These are phyloP conservation scores for Dittrichia graveolens DNA, from an alignment of 129 eudicot genomes.

Conservation along the genomic window DNA sequence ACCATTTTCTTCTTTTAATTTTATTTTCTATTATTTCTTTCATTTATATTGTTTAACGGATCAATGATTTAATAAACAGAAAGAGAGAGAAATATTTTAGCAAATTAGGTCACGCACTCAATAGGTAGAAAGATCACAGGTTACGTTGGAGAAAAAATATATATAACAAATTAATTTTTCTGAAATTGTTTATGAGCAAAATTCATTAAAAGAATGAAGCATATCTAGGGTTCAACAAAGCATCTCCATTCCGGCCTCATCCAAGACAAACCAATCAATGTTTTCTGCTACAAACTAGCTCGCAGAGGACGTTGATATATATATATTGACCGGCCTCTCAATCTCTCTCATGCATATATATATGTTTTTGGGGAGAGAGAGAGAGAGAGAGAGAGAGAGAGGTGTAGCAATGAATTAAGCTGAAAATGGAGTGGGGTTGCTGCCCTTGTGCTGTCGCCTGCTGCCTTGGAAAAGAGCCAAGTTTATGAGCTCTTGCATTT, in stretches of 20 bases:
- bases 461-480: conserved; percentile 66
- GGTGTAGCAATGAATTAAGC: conserved; percentile 27
- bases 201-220: conserved; percentile 20
- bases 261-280: conserved; percentile 39
- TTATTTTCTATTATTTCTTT: too few species aligned
- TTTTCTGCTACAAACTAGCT: conserved; percentile 27
- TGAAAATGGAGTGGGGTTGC: conserved; percentile 34
- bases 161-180: too few species aligned
- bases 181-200: too few species aligned
- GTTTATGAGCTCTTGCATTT: conserved; percentile 32
- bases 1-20: too few species aligned
- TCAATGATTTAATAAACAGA: too few species aligned
- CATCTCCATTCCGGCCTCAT: conserved; percentile 32
- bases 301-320: conserved; percentile 8
- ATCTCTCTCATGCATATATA: too few species aligned
- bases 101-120: too few species aligned
- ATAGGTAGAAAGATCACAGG: too few species aligned
- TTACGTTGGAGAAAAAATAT: too few species aligned
- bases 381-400: conserved; percentile 32
- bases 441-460: conserved; percentile 38
- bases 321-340: too few species aligned
- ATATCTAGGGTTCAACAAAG: conserved; percentile 40
- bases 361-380: background rate
- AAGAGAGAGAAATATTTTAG: too few species aligned
- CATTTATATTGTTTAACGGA: too few species aligned